Evolutionary conservation across 129 eudicot genomes (phyloP), one percentile per base, ranked within the genome.

Genomic region (Dittrichia graveolens): DNA sequence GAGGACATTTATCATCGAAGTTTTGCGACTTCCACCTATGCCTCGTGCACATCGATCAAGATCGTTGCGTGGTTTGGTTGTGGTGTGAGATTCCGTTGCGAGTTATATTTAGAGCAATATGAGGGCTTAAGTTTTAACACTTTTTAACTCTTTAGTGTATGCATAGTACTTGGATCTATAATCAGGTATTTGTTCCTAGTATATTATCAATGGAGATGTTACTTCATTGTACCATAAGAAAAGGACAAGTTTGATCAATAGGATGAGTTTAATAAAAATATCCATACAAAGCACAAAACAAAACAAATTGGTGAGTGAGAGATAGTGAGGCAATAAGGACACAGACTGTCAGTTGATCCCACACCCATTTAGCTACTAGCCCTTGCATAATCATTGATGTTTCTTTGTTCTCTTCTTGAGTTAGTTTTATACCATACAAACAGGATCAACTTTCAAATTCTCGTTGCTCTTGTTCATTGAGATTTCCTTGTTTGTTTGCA

Each of bases 371-470:
- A 52, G 14, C 61, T 13, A 40, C 38, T n/a, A 37, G 58, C n/a
- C 35, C 38, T 46, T 35, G 5, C n/a, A 49, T 8, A 35, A 49
- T 49, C 39, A 67, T 38, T 67, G 45, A 67, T n/a, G 56, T 18
- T 68, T 50, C 61, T 50, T 68, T 68, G 73, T 68, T 68, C 48
- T 39, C 49, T 68, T 68, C 73, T 50, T 68, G 16, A 5, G 61
- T 68, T 14, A 15, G 8, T 48, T 62, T 62, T 62, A 14, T 39
- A n/a, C 47, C 10, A 62, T 15, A 62, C 7, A 5, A 40, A 68
- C 61, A 68, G 14, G 61, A 35, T 37, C 47, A 9, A 43, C n/a
- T 5, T 50, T 50, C 14, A 37, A 37, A 6, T 37, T 49, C 50
- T 50, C 61, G 73, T 50, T 50, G 61, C 37, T n/a, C n/a, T 35